Conservation (phyloP, 73 alveolate genomes). For the Stentor roeselii region DNA sequence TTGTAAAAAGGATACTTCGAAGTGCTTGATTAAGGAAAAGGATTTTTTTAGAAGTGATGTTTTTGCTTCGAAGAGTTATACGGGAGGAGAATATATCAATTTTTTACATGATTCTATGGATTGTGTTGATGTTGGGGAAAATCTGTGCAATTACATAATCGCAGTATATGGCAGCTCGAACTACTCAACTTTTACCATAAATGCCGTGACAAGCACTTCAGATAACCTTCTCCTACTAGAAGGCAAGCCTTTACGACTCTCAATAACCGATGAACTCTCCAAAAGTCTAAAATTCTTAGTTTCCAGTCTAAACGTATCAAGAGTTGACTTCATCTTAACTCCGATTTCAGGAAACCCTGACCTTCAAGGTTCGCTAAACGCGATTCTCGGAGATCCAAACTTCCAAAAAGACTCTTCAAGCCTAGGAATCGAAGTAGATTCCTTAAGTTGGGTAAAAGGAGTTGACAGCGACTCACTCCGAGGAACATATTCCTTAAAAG, state of each 20-base stretch:
- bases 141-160: not conserved
- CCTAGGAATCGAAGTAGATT: not conserved
- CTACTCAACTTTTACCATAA: not conserved
- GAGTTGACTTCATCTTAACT: not conserved
- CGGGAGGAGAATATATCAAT: not conserved
- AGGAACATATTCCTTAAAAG: not conserved
- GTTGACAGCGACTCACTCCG: not conserved
- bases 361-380: not conserved
- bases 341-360: not conserved
- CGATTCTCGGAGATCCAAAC: not conserved
- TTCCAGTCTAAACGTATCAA: not conserved
- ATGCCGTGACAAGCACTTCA: not conserved
- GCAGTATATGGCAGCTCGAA: not conserved
- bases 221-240: not conserved
- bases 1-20: not conserved
- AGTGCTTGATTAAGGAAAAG: not conserved
- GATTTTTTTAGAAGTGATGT: not conserved
- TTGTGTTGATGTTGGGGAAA: no score
- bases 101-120: no score
- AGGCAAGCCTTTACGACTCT: not conserved
- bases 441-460: not conserved
- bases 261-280: no score
- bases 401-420: not conserved
- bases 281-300: not conserved
- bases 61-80: not conserved